Evolutionary conservation across 2,329 filamentous ascomycete genomes (phyloP), one percentile per base, ranked within the genome.

Genomic region (Fusarium sp.): DNA sequence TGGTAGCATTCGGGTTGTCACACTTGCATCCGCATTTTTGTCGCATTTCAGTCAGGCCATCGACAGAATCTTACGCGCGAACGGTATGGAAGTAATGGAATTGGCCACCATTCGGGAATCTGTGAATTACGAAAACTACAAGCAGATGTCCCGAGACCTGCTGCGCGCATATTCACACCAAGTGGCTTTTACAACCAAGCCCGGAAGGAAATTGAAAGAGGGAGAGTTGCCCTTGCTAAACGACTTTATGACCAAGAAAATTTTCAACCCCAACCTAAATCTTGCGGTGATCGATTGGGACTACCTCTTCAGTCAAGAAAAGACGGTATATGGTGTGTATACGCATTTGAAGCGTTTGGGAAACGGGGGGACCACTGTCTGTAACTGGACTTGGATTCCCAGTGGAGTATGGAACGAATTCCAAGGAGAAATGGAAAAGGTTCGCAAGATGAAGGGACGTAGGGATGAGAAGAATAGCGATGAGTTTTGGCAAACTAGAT

Each of bases 311-410:
- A 24, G 11, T 8, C 20, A 18, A 18, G 20, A 18, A 41, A 18
- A 31, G 11, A n/a, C 5, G 15, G 51, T 31, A 4, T n/a, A 28
- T 55, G 51, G 51, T n/a, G 24, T 55, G 18, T 55, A 55, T 41
- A 55, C 51, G 24, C 51, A 55, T 55, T 14, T 41, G 20, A 55
- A 28, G 36, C 51, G 51, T 26, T 31, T 41, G 26, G 12, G 8
- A n/a, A 12, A 31, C 22, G 51, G 51, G 11, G 35, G 26, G 20
- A 55, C 35, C 7, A 55, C 26, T n/a, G 24, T 55, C 28, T 55
- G 35, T 26, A 55, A 55, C 20, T 55, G 51, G 51, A 55, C 51
- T 28, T 55, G 51, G 51, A 55, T 55, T 55, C 51, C 51, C 5
- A 20, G 11, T n/a, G 15, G 7, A 41, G 51, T 55, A 31, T 41